Conservation (phyloP, 2,329 filamentous ascomycete genomes). For the Emmonsia crescens region DNA sequence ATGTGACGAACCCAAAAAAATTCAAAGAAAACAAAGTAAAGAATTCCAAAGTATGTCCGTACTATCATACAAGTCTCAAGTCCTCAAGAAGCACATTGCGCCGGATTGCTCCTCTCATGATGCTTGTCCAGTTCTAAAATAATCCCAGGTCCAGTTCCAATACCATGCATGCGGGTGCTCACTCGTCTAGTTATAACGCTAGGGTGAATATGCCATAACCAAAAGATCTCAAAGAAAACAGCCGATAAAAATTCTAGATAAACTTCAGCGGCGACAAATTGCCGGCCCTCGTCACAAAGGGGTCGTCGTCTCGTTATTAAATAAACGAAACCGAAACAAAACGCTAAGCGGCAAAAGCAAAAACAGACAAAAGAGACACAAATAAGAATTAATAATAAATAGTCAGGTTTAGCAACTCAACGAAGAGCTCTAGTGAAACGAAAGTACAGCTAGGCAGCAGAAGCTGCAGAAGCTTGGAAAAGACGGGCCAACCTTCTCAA, state of each 20-base stretch:
- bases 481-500: not conserved
- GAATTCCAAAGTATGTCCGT: not conserved
- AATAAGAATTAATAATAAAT: not conserved
- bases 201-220: not conserved
- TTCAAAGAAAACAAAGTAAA: not conserved
- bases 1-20: not conserved
- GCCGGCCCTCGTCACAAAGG: not conserved
- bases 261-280: not conserved
- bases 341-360: not conserved
- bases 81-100: constrained; percentile 19
- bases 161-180: not conserved
- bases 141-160: constrained; percentile 3
- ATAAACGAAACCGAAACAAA: not conserved
- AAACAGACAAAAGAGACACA: not conserved
- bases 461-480: not conserved
- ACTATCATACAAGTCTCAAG: constrained; percentile 19
- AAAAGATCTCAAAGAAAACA: not conserved
- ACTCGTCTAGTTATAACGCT: not conserved
- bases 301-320: not conserved
- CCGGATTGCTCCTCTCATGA: constrained; percentile 18
- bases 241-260: not conserved
- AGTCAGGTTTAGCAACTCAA: not conserved
- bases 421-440: not conserved
- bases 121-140: constrained; percentile 9
- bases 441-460: not conserved